phyloP scores from a whole-genome alignment of 495 filamentous ascomycete genomes.

The Hamigera avellanea region DNA sequence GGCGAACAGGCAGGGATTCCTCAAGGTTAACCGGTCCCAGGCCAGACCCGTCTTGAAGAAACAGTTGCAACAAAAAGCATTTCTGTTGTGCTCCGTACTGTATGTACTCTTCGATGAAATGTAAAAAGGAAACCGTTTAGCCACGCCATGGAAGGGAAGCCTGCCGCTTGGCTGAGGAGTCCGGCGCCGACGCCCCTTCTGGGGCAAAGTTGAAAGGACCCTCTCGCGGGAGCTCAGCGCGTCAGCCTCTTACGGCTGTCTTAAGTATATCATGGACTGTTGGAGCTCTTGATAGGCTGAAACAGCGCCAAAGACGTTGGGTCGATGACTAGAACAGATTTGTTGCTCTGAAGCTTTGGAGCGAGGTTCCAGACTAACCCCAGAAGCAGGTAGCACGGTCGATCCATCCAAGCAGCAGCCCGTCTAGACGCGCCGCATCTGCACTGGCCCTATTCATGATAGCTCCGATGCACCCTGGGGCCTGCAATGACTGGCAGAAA shows the following conservation, averaged over 20 bases:
- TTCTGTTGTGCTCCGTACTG: too few species aligned
- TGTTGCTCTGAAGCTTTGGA: slow-evolving; percentile 12
- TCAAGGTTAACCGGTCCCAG: slow-evolving; percentile 9
- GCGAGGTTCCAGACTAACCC: slow-evolving; percentile 16
- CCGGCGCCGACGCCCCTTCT: slow-evolving; percentile 1
- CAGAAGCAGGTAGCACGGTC: slow-evolving; percentile 9
- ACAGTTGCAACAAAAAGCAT: too few species aligned
- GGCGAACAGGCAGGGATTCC: background rate
- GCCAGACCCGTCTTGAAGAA: background rate
- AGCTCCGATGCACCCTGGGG: slow-evolving; percentile 13
- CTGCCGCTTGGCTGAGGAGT: slow-evolving; percentile 5
- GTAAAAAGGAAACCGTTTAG: too few species aligned
- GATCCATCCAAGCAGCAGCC: slow-evolving; percentile 11
- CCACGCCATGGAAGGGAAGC: background rate
- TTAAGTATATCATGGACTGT: slow-evolving; percentile 4
- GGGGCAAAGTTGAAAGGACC: slow-evolving; percentile 4
- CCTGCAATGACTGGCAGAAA: slow-evolving; percentile 12
- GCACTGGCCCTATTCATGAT: slow-evolving; percentile 5
- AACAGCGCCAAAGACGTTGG: slow-evolving; percentile 17
- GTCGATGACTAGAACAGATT: slow-evolving; percentile 11
- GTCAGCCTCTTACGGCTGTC: too few species aligned
- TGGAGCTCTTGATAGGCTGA: background rate
- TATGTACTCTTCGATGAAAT: too few species aligned
- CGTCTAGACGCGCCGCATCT: background rate
- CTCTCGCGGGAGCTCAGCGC: slow-evolving; percentile 6